Conservation (phyloP, 495 filamentous ascomycete species). For the Platismatia glauca region DNA sequence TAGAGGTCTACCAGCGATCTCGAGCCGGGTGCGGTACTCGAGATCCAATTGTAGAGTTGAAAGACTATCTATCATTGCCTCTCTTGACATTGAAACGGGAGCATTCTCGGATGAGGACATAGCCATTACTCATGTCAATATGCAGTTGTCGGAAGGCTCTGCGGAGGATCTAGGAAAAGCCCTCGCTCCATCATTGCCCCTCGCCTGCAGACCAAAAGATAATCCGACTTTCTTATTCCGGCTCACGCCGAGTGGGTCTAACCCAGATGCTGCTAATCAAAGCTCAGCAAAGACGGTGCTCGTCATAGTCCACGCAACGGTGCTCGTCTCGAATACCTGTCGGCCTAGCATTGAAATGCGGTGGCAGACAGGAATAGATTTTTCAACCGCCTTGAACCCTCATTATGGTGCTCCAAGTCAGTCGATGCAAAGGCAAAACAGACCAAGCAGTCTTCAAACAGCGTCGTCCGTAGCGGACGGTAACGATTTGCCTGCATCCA, state of each 20-base stretch:
- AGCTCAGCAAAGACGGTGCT: constrained; percentile 43
- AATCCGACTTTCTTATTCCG: constrained; percentile 80
- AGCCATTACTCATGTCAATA: constrained; percentile 54
- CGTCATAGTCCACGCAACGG: constrained; percentile 59
- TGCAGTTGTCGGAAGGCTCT: constrained; percentile 55
- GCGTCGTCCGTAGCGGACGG: constrained; percentile 17
- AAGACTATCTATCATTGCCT: constrained; percentile 63
- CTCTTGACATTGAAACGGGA: constrained; percentile 81
- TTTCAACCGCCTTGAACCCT: constrained; percentile 58
- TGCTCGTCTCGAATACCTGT: constrained; percentile 55
- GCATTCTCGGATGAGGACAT: constrained; percentile 70
- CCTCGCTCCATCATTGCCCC: constrained; percentile 51
- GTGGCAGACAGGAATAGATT: constrained; percentile 78
- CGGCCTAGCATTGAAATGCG: constrained; percentile 66
- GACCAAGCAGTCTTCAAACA: constrained; percentile 47
- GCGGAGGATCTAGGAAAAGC: constrained; percentile 58
- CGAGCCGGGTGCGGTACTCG: constrained; percentile 74
- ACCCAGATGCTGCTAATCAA: constrained; percentile 36
- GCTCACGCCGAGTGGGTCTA: constrained; percentile 48
- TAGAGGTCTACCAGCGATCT: constrained; percentile 70
- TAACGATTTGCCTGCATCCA: constrained; percentile 20
- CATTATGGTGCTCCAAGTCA: constrained; percentile 55
- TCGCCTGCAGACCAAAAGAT: constrained; percentile 67
- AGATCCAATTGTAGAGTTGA: constrained; percentile 55
- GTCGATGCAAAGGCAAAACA: constrained; percentile 40